Base-by-base conservation (phyloP, 2,329 filamentous ascomycete species). In the Monosporascus cannonballus region DNA sequence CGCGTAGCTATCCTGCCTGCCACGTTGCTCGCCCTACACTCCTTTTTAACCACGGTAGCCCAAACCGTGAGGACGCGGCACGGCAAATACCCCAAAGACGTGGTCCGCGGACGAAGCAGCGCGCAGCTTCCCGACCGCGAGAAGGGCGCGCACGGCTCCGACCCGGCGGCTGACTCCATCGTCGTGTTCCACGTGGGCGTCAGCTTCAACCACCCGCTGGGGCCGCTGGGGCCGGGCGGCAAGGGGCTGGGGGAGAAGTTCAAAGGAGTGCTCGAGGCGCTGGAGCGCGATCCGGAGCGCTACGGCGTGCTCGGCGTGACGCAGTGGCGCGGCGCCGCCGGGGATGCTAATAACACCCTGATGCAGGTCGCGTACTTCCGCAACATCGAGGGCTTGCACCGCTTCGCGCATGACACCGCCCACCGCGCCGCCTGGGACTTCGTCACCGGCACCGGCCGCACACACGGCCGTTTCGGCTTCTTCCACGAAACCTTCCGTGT, bases 401-500 rank as follows among this genome's bases (percentile, higher is more conserved):
- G 64, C 17, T 84, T 80, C 56, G 79, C 80, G 1, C 75, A 80
- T 49, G 71, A 70, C 46, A 60, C 69, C 6, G 51, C 74, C 8
- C 81, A 84, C 59, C 70, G 73, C 14, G 63, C 70, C 38, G 73
- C 65, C 0, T 79, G 77, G 78, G 71, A 76, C 47, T 81, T 74
- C 73, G 79, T 73, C 63, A 70, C 72, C 51, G 64, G 61, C 49
- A 63, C 61, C 45, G 60, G 61, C 49, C 63, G 61, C 42, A 59
- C 71, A 25, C 55, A 67, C 41, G 58, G 61, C 25, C 70, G 79
- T 55, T 59, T 83, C 24, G 72, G 72, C 5, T 76, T 83, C 56
- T 82, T 71, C 54, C 80, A 84, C 60, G 80, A 84, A 71, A 72
- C 74, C 0, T 82, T 77, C 56, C 65, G 71, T 25, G 73, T 75